Evolutionary conservation across 345 rosid genomes (phyloP).

Genomic region (Carallia pectinifolia): DNA sequence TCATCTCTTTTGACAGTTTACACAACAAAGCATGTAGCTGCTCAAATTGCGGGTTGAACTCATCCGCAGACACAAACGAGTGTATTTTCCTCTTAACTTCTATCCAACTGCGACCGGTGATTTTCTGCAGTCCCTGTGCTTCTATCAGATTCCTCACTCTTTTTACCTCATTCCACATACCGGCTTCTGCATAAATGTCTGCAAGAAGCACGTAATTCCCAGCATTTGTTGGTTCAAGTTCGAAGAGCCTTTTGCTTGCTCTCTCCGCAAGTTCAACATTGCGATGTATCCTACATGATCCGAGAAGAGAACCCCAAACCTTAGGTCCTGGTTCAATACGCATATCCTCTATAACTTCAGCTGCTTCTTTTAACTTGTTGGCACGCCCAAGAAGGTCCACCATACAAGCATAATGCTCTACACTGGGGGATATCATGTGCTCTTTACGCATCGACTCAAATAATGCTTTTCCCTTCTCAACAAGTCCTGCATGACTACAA

Average conservation of each 20-base stretch:
- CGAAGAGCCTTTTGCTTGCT: constrained; percentile 30
- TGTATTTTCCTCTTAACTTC: constrained; percentile 47
- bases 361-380: constrained; percentile 28
- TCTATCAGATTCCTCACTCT: constrained; percentile 25
- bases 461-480: constrained; percentile 26
- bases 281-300: constrained; percentile 29
- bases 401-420: constrained; percentile 93
- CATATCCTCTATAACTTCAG: constrained; percentile 23
- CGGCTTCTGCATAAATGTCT: constrained; percentile 30
- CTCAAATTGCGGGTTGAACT: constrained; percentile 59
- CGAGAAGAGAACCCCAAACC: constrained; percentile 38
- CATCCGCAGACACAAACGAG: constrained; percentile 65
- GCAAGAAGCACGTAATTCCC: constrained; percentile 36
- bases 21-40: constrained; percentile 67
- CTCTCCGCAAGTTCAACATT: constrained; percentile 30
- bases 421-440: constrained; percentile 13
- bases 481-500: constrained; percentile 31
- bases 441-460: constrained; percentile 24
- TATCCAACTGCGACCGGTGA: constrained; percentile 27
- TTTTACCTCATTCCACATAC: constrained; percentile 26
- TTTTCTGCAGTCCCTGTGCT: constrained; percentile 25
- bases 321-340: constrained; percentile 31
- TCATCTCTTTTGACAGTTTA: constrained; percentile 69
- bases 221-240: constrained; percentile 34
- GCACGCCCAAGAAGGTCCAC: constrained; percentile 36